These are phyloP conservation scores for Macroventuria anomochaeta DNA, from an alignment of 2,329 filamentous ascomycete genomes.

Conservation along the genomic window DNA sequence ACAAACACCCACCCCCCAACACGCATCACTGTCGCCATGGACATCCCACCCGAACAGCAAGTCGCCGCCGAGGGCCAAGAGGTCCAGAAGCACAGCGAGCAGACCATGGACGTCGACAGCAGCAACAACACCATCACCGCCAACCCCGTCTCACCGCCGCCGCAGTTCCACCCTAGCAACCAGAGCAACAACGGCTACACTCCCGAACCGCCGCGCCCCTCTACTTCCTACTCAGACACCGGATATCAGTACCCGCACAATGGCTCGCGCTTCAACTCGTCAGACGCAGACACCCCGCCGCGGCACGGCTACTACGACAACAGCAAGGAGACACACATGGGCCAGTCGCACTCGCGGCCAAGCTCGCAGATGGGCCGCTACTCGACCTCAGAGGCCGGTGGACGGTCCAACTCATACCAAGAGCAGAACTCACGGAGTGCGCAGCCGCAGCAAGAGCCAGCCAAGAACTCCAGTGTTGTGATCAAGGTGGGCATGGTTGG, in stretches of 20 bases:
- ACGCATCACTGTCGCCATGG: constrained; percentile 21
- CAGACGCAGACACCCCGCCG: constrained; percentile 56
- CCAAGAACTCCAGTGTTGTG: constrained; percentile 73
- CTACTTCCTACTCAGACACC: constrained; percentile 62
- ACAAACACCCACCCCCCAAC: neutral
- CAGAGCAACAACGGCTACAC: constrained; percentile 40
- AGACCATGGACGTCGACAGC: constrained; percentile 52
- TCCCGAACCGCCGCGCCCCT: constrained; percentile 57
- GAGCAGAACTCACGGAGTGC: constrained; percentile 56
- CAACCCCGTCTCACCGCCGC: constrained; percentile 14
- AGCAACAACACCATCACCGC: constrained; percentile 54
- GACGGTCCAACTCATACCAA: constrained; percentile 51
- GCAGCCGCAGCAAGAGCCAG: constrained; percentile 46
- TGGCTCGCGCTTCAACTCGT: constrained; percentile 52
- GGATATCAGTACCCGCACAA: constrained; percentile 50
- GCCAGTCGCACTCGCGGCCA: constrained; percentile 53
- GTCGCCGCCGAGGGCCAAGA: constrained; percentile 24
- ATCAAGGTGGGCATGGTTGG: constrained; percentile 99
- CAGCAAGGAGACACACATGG: constrained; percentile 44
- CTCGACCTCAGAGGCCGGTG: constrained; percentile 52
- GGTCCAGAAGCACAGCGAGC: constrained; percentile 45
- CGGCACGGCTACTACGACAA: constrained; percentile 44
- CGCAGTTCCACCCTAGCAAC: constrained; percentile 37
- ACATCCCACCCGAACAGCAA: constrained; percentile 30
- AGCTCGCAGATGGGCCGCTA: constrained; percentile 59